Evolutionary conservation across 179 eudicot species (phyloP).

Genomic region (Nepenthes alata): DNA sequence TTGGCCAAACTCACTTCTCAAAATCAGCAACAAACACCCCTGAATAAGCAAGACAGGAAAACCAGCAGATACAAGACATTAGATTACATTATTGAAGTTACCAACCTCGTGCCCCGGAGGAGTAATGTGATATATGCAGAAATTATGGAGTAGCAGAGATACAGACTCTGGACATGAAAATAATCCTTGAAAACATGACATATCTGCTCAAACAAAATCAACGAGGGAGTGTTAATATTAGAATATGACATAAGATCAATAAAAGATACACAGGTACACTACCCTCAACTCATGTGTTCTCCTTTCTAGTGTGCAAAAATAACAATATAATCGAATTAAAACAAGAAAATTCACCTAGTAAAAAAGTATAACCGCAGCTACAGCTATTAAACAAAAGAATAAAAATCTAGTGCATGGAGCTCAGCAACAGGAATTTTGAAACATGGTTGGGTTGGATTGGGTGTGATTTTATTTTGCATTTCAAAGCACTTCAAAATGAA

Average conservation of each 20-base stretch:
- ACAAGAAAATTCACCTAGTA: too few relatives aligned
- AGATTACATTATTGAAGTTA: slow-evolving; percentile 3
- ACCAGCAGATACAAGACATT: neutral
- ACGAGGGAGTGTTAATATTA: neutral
- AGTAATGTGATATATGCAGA: slow-evolving; percentile 71
- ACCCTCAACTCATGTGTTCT: too few relatives aligned
- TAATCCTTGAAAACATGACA: slow-evolving; percentile 76
- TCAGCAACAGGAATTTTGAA: neutral
- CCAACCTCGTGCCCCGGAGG: slow-evolving; percentile 87
- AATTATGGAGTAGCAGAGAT: slow-evolving; percentile 64
- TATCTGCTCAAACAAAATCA: slow-evolving; percentile 37
- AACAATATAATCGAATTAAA: too few relatives aligned
- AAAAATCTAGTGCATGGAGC: too few relatives aligned
- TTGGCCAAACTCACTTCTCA: too few relatives aligned
- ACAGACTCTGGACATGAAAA: slow-evolving; percentile 60
- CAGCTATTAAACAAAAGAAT: neutral
- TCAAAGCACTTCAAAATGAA: neutral
- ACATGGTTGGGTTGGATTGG: too few relatives aligned
- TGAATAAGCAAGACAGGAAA: neutral
- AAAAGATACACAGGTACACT: neutral
- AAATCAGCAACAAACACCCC: too few relatives aligned
- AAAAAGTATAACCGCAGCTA: neutral
- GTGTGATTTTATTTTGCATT: too few relatives aligned
- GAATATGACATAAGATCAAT: neutral
- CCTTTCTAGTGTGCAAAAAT: too few relatives aligned